phyloP scores from a whole-genome alignment of 768 basidiomycete species.

The Strobilomyces dryophilus region DNA sequence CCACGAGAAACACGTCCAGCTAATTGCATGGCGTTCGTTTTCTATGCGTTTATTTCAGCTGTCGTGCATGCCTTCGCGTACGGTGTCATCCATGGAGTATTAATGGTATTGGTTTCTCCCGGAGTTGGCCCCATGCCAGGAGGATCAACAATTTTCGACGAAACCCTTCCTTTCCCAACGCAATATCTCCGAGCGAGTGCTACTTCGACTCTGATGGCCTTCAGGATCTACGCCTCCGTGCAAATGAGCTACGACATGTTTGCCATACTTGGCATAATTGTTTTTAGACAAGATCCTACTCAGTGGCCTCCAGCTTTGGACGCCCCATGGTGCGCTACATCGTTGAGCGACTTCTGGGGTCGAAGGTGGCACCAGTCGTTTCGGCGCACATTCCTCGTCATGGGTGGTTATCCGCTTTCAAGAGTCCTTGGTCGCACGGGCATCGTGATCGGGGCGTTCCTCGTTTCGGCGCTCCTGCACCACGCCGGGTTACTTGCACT shows the following conservation, averaged over 20 bases:
- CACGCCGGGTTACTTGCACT: neutral
- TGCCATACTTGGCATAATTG: neutral
- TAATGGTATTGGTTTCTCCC: neutral
- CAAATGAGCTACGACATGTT: neutral
- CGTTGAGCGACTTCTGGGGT: neutral
- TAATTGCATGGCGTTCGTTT: neutral
- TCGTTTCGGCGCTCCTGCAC: neutral
- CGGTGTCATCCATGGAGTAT: neutral
- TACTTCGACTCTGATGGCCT: neutral
- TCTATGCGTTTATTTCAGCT: neutral
- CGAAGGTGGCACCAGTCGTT: neutral
- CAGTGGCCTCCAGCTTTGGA: constrained; percentile 1
- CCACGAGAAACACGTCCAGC: neutral
- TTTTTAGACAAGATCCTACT: neutral
- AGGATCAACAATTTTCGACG: neutral
- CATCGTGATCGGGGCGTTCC: neutral
- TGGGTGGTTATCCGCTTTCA: neutral
- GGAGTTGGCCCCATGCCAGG: neutral
- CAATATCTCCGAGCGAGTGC: neutral
- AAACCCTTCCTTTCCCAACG: neutral
- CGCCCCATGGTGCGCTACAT: neutral
- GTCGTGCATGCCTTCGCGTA: neutral
- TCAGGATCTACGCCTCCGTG: neutral
- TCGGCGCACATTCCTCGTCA: neutral
- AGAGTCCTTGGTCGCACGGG: neutral